phyloP scores from a whole-genome alignment of 495 filamentous ascomycete genomes.

The Hypomontagnella monticulosa region DNA sequence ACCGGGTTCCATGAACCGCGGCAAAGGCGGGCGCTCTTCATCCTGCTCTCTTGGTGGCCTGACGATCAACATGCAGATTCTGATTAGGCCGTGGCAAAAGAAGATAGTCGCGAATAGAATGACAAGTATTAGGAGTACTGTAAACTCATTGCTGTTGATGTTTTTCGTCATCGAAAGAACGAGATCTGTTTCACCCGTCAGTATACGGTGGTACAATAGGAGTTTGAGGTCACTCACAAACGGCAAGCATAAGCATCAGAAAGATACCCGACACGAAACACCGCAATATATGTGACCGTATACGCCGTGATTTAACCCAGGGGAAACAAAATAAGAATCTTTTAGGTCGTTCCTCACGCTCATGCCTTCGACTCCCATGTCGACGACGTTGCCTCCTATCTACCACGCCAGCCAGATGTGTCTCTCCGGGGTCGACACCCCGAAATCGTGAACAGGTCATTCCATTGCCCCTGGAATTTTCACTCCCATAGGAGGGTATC shows the following conservation, averaged over 20 bases:
- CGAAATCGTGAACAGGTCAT: slow-evolving; percentile 41
- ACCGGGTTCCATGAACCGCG: slow-evolving; percentile 57
- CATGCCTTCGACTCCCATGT: slow-evolving; percentile 35
- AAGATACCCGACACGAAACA: slow-evolving; percentile 66
- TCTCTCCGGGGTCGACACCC: slow-evolving; percentile 50
- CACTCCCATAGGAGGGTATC: slow-evolving; percentile 16
- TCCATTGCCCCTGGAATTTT: neutral
- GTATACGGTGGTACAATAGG: slow-evolving; percentile 13
- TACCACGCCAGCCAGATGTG: slow-evolving; percentile 45
- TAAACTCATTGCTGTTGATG: slow-evolving; percentile 68
- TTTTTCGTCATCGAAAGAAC: slow-evolving; percentile 70
- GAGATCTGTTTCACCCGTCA: slow-evolving; percentile 63
- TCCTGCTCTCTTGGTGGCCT: slow-evolving; percentile 48
- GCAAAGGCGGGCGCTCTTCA: slow-evolving; percentile 45
- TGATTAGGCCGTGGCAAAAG: slow-evolving; percentile 80
- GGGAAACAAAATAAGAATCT: slow-evolving; percentile 62
- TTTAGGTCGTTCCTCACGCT: slow-evolving; percentile 44
- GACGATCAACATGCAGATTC: slow-evolving; percentile 71
- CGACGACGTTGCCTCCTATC: slow-evolving; percentile 40
- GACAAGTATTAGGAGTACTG: slow-evolving; percentile 78
- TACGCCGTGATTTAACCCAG: slow-evolving; percentile 61
- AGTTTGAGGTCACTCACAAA: slow-evolving; percentile 60
- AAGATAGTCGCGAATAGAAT: slow-evolving; percentile 77
- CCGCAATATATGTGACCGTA: slow-evolving; percentile 65
- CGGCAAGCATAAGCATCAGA: slow-evolving; percentile 62